Evolutionary conservation across 1,139 yeast species (phyloP), one percentile per base, ranked within the genome.

Genomic region (Geotrichum aggregatum): DNA sequence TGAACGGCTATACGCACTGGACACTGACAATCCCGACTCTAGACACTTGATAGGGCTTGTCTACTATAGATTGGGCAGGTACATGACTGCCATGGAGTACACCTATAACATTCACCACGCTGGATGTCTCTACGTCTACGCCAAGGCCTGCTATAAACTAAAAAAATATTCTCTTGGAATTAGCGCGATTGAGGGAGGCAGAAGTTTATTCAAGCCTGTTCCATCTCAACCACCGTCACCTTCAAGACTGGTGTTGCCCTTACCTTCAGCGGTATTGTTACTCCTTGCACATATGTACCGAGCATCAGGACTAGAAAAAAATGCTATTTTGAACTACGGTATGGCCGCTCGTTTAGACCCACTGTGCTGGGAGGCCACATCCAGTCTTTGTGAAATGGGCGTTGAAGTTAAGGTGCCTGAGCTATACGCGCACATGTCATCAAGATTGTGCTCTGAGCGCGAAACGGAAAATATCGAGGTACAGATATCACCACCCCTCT

Each of bases 321-420:
- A 82, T 55, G 83, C 95, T 52, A 78, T 85, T 0, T 71, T 83
- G 49, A 78, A 81, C 61, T 87, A 83, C 66, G 77, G 87, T 0
- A 79, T 77, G 58, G 87, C 94, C 0, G 72, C 88, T 52, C 79
- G 79, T 55, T 69, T 76, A 55, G 87, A 92, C 65, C 96, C 95
- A 22, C 87, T 76, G 64, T 76, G 89, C 49, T 89, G 94, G 78
- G 97, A 88, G 63, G 91, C 97, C 0, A 81, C 87, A 58, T 88
- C 85, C 60, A 83, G 83, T 42, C 71, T 92, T 46, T 83, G 92
- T 63, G 76, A 77, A 55, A 72, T 87, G 49, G 69, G 71, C 6
- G 63, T 84, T 24, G 78, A 79, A 56, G 76, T 87, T 22, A 76
- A 80, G 49, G 82, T 83, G 6, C 78, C 79, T 52, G 73, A 84